Conservation (phyloP, 805 yeast species). For the Dipodascus albidus region DNA sequence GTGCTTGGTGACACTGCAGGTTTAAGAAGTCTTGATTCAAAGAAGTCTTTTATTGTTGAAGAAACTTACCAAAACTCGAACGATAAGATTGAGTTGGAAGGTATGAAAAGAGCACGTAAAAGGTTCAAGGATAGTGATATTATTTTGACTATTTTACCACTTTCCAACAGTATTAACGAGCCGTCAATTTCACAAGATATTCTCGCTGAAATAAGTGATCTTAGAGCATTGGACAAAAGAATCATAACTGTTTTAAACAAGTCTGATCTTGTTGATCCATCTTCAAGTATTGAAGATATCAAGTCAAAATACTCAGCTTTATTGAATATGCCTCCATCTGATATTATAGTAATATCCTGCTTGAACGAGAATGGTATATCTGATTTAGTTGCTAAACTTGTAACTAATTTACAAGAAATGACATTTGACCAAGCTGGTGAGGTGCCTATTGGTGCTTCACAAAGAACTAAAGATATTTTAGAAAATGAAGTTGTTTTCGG, state of each 20-base stretch:
- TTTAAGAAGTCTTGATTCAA: slow-evolving; percentile 35
- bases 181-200: slow-evolving; percentile 8
- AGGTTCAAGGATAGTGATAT: slow-evolving; percentile 54
- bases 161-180: slow-evolving; percentile 10
- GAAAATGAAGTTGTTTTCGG: slow-evolving; percentile 68
- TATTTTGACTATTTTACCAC: slow-evolving; percentile 52
- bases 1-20: slow-evolving; percentile 93
- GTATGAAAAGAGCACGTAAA: slow-evolving; percentile 63
- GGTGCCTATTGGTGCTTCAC: slow-evolving; percentile 59
- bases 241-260: slow-evolving; percentile 26
- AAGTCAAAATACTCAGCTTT: slow-evolving; percentile 5
- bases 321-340: slow-evolving; percentile 11
- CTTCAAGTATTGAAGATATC: neutral
- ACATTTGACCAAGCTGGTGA: slow-evolving; percentile 32
- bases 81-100: slow-evolving; percentile 67
- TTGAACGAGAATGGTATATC: slow-evolving; percentile 42
- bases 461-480: slow-evolving; percentile 64
- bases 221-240: slow-evolving; percentile 10
- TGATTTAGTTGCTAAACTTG: slow-evolving; percentile 32
- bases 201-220: slow-evolving; percentile 9
- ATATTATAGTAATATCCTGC: slow-evolving; percentile 44
- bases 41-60: neutral
- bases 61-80: neutral
- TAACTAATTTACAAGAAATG: slow-evolving; percentile 34
- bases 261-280: slow-evolving; percentile 14